These are phyloP conservation scores for Chlorella sorokiniana DNA, from an alignment of 139 green algal genomes.

Conservation along the genomic window DNA sequence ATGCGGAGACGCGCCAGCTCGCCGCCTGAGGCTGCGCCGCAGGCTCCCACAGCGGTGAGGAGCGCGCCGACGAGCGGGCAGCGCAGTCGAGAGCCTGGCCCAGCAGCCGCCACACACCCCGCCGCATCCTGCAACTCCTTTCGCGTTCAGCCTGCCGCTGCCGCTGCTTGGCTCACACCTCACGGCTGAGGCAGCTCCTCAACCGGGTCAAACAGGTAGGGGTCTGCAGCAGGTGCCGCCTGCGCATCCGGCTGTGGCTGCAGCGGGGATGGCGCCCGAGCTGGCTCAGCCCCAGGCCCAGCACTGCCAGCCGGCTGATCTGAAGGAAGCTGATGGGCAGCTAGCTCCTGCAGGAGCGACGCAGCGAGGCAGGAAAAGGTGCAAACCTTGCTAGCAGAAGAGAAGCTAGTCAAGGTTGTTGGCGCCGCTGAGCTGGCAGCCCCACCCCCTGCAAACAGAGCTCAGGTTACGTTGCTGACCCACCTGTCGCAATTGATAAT, in stretches of 20 bases:
- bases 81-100: no score
- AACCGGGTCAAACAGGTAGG: neutral
- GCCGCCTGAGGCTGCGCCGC: neutral
- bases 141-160: no score
- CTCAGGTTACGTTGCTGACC: neutral
- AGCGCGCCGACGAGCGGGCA: neutral
- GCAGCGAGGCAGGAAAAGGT: neutral
- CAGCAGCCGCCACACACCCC: no score
- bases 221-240: neutral
- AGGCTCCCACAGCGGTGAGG: neutral
- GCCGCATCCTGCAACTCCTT: no score
- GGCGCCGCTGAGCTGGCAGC: no score
- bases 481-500: neutral
- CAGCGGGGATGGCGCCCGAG: no score
- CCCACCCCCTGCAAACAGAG: neutral
- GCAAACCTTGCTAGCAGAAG: no score
- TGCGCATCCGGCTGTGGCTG: neutral
- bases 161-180: no score
- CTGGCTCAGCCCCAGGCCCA: no score
- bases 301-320: no score
- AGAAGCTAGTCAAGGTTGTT: no score
- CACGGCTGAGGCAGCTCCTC: neutral
- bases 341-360: neutral
- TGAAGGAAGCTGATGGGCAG: neutral
- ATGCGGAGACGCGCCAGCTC: neutral